A percentile compares a stretch with the other conserved stretches of the same genome.
Conservation (phyloP, 257 asterid genomes). For the Knoxia roxburghii region DNA sequence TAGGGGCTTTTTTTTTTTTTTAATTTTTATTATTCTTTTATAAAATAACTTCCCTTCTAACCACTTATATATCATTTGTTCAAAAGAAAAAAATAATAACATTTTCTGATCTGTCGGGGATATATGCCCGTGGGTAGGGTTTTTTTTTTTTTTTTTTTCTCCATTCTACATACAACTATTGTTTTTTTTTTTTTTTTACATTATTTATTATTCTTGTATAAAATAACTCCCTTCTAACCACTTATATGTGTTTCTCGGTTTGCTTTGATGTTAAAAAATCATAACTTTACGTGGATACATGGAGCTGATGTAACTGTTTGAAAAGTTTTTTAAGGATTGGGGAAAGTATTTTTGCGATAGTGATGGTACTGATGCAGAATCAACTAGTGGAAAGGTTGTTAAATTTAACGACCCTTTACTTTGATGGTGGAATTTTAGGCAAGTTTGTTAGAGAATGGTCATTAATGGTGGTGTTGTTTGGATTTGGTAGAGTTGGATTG, state of each 20-base stretch:
- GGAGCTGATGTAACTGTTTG: not conserved
- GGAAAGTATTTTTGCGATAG: constrained; percentile 46
- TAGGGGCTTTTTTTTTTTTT: constrained; percentile 21
- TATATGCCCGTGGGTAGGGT: too few relatives aligned
- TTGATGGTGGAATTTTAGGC: not conserved
- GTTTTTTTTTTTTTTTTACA: too few relatives aligned
- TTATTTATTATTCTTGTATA: too few relatives aligned
- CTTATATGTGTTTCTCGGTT: not conserved
- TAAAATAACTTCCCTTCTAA: too few relatives aligned
- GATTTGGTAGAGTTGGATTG: not conserved
- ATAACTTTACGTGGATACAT: not conserved
- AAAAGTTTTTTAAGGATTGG: constrained; percentile 82
- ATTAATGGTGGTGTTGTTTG: not conserved
- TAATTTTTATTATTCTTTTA: constrained; percentile 8
- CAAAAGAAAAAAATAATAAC: too few relatives aligned
- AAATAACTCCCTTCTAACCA: too few relatives aligned
- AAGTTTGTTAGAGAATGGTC: not conserved
- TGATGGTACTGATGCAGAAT: constrained; percentile 16
- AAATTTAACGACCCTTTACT: not conserved
- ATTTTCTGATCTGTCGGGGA: too few relatives aligned
- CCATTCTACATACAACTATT: too few relatives aligned
- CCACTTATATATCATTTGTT: too few relatives aligned
- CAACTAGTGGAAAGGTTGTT: constrained; percentile 45
- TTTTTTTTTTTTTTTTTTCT: too few relatives aligned
- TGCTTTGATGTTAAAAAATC: not conserved